These are phyloP conservation scores for Neocallimastix lanati DNA, from an alignment of 192 early-diverging fungal species.

Conservation along the genomic window DNA sequence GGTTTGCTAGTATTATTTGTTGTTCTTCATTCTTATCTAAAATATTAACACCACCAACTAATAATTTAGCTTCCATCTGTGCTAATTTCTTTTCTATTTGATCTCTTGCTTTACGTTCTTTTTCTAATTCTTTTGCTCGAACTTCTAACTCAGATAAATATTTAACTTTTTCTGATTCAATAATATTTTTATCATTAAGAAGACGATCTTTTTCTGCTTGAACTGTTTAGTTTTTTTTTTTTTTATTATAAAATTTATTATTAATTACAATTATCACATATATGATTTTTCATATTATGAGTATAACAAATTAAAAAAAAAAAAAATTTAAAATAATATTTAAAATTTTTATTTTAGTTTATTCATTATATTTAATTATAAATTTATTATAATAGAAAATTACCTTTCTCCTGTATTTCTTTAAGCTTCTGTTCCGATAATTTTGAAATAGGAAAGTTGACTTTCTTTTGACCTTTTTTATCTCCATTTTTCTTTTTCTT, in stretches of 20 bases:
- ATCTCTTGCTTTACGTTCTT: constrained; percentile 20
- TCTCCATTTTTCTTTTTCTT: background rate
- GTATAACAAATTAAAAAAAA: too few relatives aligned
- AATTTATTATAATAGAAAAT: too few relatives aligned
- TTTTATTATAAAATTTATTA: too few relatives aligned
- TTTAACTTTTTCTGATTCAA: constrained; percentile 28
- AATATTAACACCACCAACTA: constrained; percentile 39
- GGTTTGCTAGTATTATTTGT: constrained; percentile 18
- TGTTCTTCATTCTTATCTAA: constrained; percentile 24
- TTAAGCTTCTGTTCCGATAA: background rate
- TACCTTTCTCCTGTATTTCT: background rate
- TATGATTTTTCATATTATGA: too few relatives aligned
- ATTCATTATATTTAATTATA: background rate
- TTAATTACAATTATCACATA: too few relatives aligned
- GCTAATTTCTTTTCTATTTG: constrained; percentile 26
- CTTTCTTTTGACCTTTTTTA: background rate
- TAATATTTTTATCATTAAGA: constrained; percentile 28
- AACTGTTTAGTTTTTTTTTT: constrained; percentile 19
- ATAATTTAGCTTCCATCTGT: constrained; percentile 34
- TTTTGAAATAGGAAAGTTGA: background rate
- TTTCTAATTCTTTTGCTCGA: constrained; percentile 29
- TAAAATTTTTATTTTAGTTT: background rate
- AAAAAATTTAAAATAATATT: too few relatives aligned
- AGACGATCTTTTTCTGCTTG: constrained; percentile 30
- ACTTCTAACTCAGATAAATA: constrained; percentile 21